Conservation (phyloP, 1,284 basidiomycete genomes). For the Microstroma glucosiphilum region DNA sequence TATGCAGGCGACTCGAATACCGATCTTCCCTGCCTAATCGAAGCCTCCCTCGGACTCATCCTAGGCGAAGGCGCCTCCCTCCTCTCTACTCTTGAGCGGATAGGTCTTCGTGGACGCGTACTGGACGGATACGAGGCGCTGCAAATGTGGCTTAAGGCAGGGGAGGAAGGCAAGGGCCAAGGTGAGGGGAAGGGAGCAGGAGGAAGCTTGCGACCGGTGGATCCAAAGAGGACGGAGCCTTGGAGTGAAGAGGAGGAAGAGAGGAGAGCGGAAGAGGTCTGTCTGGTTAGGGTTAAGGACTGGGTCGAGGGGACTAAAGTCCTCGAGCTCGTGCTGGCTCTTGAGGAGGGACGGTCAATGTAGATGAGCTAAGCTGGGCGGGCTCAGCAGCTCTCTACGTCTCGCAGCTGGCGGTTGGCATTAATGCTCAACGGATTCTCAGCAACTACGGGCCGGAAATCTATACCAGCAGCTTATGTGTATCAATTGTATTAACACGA, state of each 20-base stretch:
- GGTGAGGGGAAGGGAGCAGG: not conserved
- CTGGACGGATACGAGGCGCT: slow-evolving; percentile 9
- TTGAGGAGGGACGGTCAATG: slow-evolving; percentile 3
- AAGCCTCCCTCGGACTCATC: slow-evolving; percentile 36
- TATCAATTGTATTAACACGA: no score
- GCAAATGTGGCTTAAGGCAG: not conserved
- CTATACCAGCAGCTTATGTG: no score
- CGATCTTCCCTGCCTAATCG: slow-evolving; percentile 36
- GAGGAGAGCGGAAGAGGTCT: not conserved
- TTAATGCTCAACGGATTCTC: no score
- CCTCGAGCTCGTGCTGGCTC: not conserved
- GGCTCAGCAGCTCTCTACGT: no score
- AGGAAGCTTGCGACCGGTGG: not conserved
- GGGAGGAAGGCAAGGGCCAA: not conserved
- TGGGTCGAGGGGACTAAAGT: slow-evolving; percentile 10
- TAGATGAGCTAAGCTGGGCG: not conserved
- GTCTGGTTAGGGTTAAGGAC: slow-evolving; percentile 8
- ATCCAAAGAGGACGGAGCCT: no score
- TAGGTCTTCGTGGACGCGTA: slow-evolving; percentile 9
- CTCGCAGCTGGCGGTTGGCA: no score
- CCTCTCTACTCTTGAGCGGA: slow-evolving; percentile 13
- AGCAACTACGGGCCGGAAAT: no score
- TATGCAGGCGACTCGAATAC: slow-evolving; percentile 45
- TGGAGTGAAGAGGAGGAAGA: no score
- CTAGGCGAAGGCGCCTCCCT: slow-evolving; percentile 22